Conservation (phyloP, 2,329 filamentous ascomycete genomes). For the Penicillium sp. region DNA sequence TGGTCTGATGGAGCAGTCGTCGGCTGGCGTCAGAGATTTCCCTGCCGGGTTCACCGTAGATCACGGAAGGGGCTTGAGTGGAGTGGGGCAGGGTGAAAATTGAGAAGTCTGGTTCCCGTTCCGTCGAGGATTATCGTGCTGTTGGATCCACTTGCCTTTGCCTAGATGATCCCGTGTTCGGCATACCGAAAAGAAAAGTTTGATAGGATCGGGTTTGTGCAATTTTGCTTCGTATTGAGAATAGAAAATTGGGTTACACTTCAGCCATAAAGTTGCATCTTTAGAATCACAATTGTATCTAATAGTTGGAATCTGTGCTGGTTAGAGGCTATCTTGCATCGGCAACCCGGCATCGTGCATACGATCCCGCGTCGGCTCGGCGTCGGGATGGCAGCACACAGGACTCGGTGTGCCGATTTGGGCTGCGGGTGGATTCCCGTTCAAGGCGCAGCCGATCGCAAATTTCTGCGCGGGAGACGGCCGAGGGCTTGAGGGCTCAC, state of each 20-base stretch:
- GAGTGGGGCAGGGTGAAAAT: constrained; percentile 20
- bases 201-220: not conserved
- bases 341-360: constrained; percentile 11
- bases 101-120: constrained; percentile 21
- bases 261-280: not conserved
- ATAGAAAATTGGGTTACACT: not conserved
- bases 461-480: constrained; percentile 25
- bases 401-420: constrained; percentile 33
- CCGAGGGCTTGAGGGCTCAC: constrained; percentile 22
- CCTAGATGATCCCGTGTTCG: constrained; percentile 22
- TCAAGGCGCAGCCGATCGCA: constrained; percentile 21
- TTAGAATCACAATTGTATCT: not conserved
- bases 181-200: constrained; percentile 22
- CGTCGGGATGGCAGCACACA: constrained; percentile 17
- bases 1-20: constrained; percentile 11
- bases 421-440: constrained; percentile 18
- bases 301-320: not conserved
- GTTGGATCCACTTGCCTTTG: not conserved
- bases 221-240: not conserved
- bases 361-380: constrained; percentile 26
- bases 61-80: constrained; percentile 24
- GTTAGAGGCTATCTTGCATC: not conserved
- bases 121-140: constrained; percentile 17
- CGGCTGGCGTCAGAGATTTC: constrained; percentile 10
- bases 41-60: constrained; percentile 22